phyloP scores from a whole-genome alignment of 768 basidiomycete species.

The Suillus luteus region DNA sequence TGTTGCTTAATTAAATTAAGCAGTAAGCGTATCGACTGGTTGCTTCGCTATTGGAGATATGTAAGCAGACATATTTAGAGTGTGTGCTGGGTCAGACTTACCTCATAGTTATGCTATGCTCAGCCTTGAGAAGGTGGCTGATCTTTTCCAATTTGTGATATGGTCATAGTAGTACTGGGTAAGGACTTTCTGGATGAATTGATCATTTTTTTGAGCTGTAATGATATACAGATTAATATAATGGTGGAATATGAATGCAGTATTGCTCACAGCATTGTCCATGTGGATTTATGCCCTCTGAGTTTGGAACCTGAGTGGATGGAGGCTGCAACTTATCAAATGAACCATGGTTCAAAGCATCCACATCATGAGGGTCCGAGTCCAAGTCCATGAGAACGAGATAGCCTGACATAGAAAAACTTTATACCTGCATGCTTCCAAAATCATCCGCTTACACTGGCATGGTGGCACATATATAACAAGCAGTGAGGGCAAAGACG shows the following conservation, averaged over 20 bases:
- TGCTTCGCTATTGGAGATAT: conserved; percentile 21
- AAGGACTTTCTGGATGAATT: conserved; percentile 16
- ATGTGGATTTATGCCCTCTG: background rate
- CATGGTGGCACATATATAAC: no score
- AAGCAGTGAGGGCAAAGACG: no score
- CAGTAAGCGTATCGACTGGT: conserved; percentile 27
- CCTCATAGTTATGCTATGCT: conserved; percentile 33
- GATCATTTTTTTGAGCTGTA: conserved; percentile 24
- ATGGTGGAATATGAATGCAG: background rate
- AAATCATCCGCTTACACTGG: no score
- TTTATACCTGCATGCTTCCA: no score
- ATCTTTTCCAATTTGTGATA: conserved; percentile 25
- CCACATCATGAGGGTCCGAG: no score
- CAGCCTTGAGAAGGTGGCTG: conserved; percentile 24
- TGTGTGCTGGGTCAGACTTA: conserved; percentile 14
- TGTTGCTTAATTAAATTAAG: conserved; percentile 19
- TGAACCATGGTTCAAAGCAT: no score
- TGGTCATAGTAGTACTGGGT: conserved; percentile 25
- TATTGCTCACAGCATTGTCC: background rate
- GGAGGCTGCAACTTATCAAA: no score
- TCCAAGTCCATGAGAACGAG: no score
- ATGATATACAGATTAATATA: background rate
- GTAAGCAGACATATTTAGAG: background rate
- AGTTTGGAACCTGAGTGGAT: background rate
- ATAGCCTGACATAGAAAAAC: no score